Evolutionary conservation across 2,329 filamentous ascomycete genomes (phyloP).

Genomic region (Fusarium sp.): DNA sequence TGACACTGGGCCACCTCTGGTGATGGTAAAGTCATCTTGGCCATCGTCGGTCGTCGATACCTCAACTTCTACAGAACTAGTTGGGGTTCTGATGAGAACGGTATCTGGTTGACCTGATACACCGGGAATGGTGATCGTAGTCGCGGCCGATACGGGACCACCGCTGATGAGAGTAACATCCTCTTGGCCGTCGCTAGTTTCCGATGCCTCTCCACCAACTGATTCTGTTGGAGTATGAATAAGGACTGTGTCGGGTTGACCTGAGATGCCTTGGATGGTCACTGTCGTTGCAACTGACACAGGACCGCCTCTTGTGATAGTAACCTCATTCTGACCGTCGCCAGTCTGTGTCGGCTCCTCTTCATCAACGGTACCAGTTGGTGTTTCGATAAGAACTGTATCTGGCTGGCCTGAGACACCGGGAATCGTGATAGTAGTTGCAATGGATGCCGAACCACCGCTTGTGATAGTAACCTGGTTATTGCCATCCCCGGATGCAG

Average conservation of each 20-base stretch:
- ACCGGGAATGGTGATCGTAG: background rate
- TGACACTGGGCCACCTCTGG: background rate
- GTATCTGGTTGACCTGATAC: background rate
- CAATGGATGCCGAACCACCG: background rate
- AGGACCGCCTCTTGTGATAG: conserved; percentile 15
- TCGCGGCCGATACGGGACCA: background rate
- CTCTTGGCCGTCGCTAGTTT: background rate
- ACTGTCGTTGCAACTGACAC: conserved; percentile 2
- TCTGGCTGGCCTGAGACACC: background rate
- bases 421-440: background rate
- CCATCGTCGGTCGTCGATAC: background rate
- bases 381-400: background rate
- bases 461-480: background rate
- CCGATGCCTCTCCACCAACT: too few relatives aligned
- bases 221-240: background rate
- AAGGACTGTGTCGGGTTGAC: background rate
- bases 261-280: background rate
- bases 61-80: background rate
- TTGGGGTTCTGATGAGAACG: background rate
- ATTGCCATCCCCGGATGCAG: background rate
- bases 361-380: background rate
- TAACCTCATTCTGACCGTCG: background rate
- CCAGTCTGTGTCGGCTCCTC: background rate
- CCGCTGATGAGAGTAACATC: background rate
- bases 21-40: background rate